These are phyloP conservation scores for Arabidopsis lyrata DNA, from an alignment of 441 rosid genomes.

Conservation along the genomic window DNA sequence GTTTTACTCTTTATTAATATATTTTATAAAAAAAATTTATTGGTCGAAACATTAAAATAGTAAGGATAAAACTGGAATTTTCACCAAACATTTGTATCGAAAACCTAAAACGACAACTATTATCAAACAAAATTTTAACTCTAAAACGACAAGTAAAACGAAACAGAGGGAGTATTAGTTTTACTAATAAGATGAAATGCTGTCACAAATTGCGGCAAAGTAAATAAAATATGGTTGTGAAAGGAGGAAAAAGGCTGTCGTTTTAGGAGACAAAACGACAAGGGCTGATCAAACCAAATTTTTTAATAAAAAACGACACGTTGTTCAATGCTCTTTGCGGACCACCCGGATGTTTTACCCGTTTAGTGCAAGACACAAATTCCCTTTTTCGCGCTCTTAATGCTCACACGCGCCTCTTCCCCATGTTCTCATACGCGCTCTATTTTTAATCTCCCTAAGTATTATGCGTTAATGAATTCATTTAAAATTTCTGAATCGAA, in stretches of 20 bases:
- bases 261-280: slow-evolving; percentile 55
- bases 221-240: slow-evolving; percentile 4
- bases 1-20: too few relatives aligned
- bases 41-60: too few relatives aligned
- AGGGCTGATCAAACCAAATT: slow-evolving; percentile 35
- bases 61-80: too few relatives aligned
- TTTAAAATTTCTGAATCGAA: not conserved
- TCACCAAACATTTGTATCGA: too few relatives aligned
- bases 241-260: slow-evolving; percentile 23
- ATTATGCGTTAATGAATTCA: not conserved
- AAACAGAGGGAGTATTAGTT: too few relatives aligned
- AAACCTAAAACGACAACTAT: too few relatives aligned
- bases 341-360: slow-evolving; percentile 45
- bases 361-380: slow-evolving; percentile 41
- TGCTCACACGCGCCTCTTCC: slow-evolving; percentile 5
- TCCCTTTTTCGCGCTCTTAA: slow-evolving; percentile 32
- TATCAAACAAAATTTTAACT: too few relatives aligned
- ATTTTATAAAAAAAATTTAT: too few relatives aligned
- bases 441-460: not conserved
- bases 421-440: not conserved
- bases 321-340: slow-evolving; percentile 51
- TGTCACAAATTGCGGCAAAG: not conserved
- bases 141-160: too few relatives aligned
- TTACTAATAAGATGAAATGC: not conserved
- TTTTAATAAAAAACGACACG: slow-evolving; percentile 40